phyloP scores from a whole-genome alignment of 345 rosid species.

The Citrus sinensis region DVS_A1.0 CM039164.1:29163001-29163500 shows the following conservation, averaged over 20 bases:
- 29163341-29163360: neutral
- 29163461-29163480: neutral
- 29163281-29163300: neutral
- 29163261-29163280: too few species aligned
- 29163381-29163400: too few species aligned
- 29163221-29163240: neutral
- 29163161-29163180: neutral
- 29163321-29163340: neutral
- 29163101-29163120: neutral
- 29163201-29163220: neutral
- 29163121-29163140: too few species aligned
- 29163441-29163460: neutral
- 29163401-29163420: too few species aligned
- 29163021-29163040: neutral
- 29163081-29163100: neutral
- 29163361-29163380: too few species aligned
- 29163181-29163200: neutral
- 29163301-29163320: neutral
- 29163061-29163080: neutral
- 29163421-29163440: too few species aligned
- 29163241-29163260: neutral
- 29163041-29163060: neutral
- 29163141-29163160: too few species aligned
- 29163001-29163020: neutral
- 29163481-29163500: neutral